Evolutionary conservation across 495 filamentous ascomycete species (phyloP).

Genomic region (Filosporella fistucella): DNA sequence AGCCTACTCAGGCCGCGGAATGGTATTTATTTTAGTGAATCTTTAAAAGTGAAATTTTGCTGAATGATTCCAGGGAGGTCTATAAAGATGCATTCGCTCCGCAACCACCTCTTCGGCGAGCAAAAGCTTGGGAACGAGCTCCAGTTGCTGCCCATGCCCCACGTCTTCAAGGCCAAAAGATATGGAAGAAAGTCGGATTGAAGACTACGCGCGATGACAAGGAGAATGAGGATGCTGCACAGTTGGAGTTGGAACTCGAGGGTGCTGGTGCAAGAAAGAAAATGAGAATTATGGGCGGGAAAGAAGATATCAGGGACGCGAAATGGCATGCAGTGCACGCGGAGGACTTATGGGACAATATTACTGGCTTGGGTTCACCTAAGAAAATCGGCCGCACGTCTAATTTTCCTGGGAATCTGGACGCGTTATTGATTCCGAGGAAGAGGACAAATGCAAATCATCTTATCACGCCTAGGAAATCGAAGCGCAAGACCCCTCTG

Average conservation of each 20-base stretch:
- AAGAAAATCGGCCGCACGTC: not conserved
- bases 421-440: slow-evolving; percentile 18
- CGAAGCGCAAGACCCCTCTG: slow-evolving; percentile 5
- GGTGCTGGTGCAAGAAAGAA: slow-evolving; percentile 23
- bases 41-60: too few relatives aligned
- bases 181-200: slow-evolving; percentile 23
- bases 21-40: slow-evolving; percentile 9
- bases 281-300: slow-evolving; percentile 10
- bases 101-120: slow-evolving; percentile 5
- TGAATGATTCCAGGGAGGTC: slow-evolving; percentile 21
- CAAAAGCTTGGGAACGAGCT: slow-evolving; percentile 24
- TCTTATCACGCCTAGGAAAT: slow-evolving; percentile 24
- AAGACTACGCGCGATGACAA: slow-evolving; percentile 2
- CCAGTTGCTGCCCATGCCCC: slow-evolving; percentile 24
- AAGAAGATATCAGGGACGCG: slow-evolving; percentile 22
- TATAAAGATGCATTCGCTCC: slow-evolving; percentile 22
- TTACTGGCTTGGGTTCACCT: not conserved
- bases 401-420: not conserved
- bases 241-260: slow-evolving; percentile 18
- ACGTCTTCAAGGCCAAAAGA: slow-evolving; percentile 23
- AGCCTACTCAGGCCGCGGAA: slow-evolving; percentile 1
- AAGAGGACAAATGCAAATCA: slow-evolving; percentile 25
- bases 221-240: slow-evolving; percentile 17
- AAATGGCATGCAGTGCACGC: slow-evolving; percentile 7
- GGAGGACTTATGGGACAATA: not conserved